These are phyloP conservation scores for Magnusiomyces fungicola DNA, from an alignment of 1,139 yeast species.

Conservation along the genomic window DNA sequence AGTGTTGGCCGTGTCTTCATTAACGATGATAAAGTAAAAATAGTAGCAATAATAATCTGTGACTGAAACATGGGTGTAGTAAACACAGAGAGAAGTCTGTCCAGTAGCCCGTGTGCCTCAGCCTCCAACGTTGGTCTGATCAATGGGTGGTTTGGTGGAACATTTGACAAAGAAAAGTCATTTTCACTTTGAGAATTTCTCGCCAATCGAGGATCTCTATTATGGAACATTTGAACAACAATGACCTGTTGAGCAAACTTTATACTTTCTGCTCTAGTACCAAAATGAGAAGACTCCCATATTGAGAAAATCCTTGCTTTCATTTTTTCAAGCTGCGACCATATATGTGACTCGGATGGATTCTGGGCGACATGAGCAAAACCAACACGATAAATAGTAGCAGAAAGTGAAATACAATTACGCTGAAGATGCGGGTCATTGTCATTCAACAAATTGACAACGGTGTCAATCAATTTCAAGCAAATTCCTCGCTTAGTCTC, in stretches of 20 bases:
- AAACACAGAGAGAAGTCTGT: constrained; percentile 51
- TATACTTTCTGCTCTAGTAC: constrained; percentile 55
- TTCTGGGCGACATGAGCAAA: constrained; percentile 28
- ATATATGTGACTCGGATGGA: constrained; percentile 23
- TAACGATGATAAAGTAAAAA: constrained; percentile 33
- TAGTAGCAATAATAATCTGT: constrained; percentile 29
- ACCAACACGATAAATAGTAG: constrained; percentile 32
- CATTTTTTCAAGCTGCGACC: constrained; percentile 28
- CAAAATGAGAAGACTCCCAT: constrained; percentile 31
- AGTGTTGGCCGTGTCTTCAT: constrained; percentile 31
- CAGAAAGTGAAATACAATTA: constrained; percentile 27
- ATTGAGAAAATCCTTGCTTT: constrained; percentile 28
- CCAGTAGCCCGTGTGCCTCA: constrained; percentile 66
- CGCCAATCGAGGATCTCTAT: constrained; percentile 32
- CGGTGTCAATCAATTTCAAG: constrained; percentile 28
- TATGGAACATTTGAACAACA: constrained; percentile 55
- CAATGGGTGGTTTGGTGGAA: constrained; percentile 61
- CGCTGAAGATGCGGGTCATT: constrained; percentile 27
- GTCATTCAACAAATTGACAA: constrained; percentile 26
- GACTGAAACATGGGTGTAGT: constrained; percentile 35
- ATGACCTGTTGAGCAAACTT: constrained; percentile 69
- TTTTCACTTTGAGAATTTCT: background rate
- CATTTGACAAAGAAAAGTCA: constrained; percentile 51
- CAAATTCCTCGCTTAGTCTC: constrained; percentile 28
- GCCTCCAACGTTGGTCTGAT: constrained; percentile 54